Conservation (phyloP, 148 eudicot species). For the Rhododendron kiyosumense region DNA sequence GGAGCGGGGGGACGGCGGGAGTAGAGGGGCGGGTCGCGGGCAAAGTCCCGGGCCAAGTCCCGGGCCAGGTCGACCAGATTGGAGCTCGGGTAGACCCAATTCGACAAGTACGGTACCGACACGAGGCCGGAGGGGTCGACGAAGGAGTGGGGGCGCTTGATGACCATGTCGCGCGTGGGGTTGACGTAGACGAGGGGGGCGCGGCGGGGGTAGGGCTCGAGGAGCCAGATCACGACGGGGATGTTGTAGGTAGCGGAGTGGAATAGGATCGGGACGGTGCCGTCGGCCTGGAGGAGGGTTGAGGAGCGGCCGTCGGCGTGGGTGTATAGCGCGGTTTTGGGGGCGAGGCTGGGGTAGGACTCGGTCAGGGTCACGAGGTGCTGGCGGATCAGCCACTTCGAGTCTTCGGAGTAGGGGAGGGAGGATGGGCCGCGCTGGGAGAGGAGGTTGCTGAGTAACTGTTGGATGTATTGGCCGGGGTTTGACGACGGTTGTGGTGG, state of each 20-base stretch:
- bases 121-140: constrained; percentile 83
- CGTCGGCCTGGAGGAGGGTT: constrained; percentile 80
- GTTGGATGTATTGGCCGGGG: constrained; percentile 44
- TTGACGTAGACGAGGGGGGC: constrained; percentile 73
- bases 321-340: constrained; percentile 69
- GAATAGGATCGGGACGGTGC: constrained; percentile 73
- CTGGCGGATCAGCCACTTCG: constrained; percentile 88
- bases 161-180: constrained; percentile 88
- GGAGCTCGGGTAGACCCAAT: constrained; percentile 80
- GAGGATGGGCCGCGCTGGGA: constrained; percentile 80
- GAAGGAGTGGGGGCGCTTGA: constrained; percentile 63
- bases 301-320: constrained; percentile 93
- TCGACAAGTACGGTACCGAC: constrained; percentile 54
- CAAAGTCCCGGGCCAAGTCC: constrained; percentile 47
- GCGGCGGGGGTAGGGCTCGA: constrained; percentile 75
- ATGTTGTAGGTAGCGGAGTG: constrained; percentile 69
- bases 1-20: constrained; percentile 46
- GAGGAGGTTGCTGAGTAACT: constrained; percentile 75
- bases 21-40: constrained; percentile 77
- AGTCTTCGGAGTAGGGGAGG: constrained; percentile 75
- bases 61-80: constrained; percentile 65
- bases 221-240: constrained; percentile 76
- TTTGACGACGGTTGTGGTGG: not conserved
- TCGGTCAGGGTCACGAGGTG: constrained; percentile 62
- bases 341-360: constrained; percentile 58